Conservation (phyloP, 1,284 basidiomycete species). For the Coniophora puteana region DNA sequence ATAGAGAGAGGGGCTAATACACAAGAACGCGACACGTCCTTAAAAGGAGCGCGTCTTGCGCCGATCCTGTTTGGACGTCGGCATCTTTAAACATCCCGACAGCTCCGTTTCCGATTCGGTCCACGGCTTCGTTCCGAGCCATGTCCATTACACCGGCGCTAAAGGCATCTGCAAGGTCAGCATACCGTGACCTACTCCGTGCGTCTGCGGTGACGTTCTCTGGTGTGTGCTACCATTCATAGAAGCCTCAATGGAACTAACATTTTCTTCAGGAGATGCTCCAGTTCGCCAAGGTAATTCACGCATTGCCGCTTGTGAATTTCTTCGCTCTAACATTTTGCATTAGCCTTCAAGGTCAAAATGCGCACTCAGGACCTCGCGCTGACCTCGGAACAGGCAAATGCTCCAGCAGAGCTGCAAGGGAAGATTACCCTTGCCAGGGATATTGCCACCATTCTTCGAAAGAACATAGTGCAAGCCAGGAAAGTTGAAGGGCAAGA, state of each 20-base stretch:
- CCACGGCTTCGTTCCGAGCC: neutral
- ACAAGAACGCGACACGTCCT: conserved; percentile 31
- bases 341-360: conserved; percentile 63
- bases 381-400: conserved; percentile 35
- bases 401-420: conserved; percentile 46
- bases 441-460: conserved; percentile 64
- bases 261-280: conserved; percentile 38
- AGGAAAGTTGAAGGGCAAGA: conserved; percentile 38
- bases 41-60: conserved; percentile 42
- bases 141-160: conserved; percentile 47
- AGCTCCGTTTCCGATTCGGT: neutral
- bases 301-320: conserved; percentile 7
- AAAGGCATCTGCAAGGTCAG: conserved; percentile 57
- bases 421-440: conserved; percentile 51
- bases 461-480: conserved; percentile 73
- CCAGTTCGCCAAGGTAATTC: conserved; percentile 47
- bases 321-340: conserved; percentile 9
- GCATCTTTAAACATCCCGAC: conserved; percentile 1
- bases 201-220: conserved; percentile 63
- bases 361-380: conserved; percentile 49
- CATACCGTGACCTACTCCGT: conserved; percentile 66
- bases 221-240: conserved; percentile 37
- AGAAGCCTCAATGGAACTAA: too few relatives aligned
- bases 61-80: conserved; percentile 28
- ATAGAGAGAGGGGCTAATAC: conserved; percentile 16